A percentile compares a stretch with the other conserved stretches of the same genome.
These are phyloP conservation scores for Globisporangium solare DNA, from an alignment of 352 stramenopile genomes.

Conservation along the genomic window DNA sequence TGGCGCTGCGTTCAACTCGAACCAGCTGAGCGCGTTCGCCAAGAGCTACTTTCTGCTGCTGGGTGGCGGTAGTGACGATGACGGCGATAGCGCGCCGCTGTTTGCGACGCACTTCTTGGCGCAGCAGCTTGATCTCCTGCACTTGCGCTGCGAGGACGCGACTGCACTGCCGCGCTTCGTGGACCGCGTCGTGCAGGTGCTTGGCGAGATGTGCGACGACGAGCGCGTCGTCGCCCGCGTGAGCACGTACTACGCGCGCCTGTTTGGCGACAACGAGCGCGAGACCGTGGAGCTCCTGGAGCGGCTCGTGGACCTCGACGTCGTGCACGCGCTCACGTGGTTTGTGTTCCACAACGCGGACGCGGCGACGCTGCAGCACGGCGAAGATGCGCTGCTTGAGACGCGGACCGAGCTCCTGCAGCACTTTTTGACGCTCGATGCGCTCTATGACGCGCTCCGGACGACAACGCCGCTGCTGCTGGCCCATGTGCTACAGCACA, in stretches of 20 bases:
- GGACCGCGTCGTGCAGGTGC: conserved; percentile 41
- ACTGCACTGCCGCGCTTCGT: conserved; percentile 27
- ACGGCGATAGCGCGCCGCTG: conserved; percentile 2
- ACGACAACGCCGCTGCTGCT: conserved; percentile 13
- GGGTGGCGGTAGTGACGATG: conserved; percentile 21
- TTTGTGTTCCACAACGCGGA: conserved; percentile 53
- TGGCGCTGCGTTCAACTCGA: conserved; percentile 35
- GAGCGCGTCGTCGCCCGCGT: conserved; percentile 32
- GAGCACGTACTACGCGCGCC: conserved; percentile 32
- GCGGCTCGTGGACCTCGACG: conserved; percentile 64
- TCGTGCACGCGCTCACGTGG: conserved; percentile 69
- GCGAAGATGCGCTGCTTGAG: conserved; percentile 22
- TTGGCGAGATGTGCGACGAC: conserved; percentile 61
- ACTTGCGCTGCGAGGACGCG: conserved; percentile 29
- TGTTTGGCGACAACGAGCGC: conserved; percentile 21
- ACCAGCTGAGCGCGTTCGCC: conserved; percentile 43
- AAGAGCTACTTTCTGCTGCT: conserved; percentile 49
- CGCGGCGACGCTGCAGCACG: conserved; percentile 1
- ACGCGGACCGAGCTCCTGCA: conserved; percentile 27
- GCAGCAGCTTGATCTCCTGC: conserved; percentile 47
- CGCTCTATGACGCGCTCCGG: conserved; percentile 39
- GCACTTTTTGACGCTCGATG: conserved; percentile 42
- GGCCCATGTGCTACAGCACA: conserved; percentile 6
- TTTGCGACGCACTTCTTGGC: conserved; percentile 26
- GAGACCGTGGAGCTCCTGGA: conserved; percentile 28